phyloP scores from a whole-genome alignment of 225 moss, liverwort and hornwort species.

The Pleurozium schreberi region DNA sequence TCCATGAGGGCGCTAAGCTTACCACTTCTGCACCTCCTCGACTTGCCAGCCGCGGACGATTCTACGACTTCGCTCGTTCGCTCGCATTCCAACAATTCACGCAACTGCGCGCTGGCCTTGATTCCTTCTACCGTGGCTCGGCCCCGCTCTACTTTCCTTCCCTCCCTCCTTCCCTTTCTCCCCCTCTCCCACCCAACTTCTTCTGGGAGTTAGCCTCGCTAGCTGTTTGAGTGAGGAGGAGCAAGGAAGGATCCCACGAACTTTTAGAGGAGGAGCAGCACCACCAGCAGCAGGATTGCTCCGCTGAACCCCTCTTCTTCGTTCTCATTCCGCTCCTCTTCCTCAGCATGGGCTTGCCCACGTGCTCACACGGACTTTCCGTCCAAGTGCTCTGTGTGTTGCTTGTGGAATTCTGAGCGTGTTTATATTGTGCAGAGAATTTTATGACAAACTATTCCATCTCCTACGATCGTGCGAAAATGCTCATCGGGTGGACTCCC shows the following conservation, averaged over 20 bases:
- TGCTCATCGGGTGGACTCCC: constrained; percentile 31
- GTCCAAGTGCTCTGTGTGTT: not conserved
- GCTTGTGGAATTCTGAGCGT: not conserved
- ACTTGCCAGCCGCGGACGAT: no score
- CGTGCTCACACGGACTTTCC: not conserved
- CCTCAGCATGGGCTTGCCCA: not conserved
- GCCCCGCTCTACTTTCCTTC: not conserved
- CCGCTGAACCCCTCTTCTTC: not conserved
- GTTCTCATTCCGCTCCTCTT: no score
- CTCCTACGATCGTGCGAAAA: constrained; percentile 27
- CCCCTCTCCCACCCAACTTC: not conserved
- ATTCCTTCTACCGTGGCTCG: not conserved
- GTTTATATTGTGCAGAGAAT: constrained; percentile 26
- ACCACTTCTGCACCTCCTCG: no score
- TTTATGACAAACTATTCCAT: constrained; percentile 49
- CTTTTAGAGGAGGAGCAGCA: not conserved
- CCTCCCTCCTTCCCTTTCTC: no score
- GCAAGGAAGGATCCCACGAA: not conserved
- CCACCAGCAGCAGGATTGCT: not conserved
- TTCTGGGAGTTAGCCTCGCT: not conserved
- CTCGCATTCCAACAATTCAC: not conserved
- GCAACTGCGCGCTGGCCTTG: not conserved
- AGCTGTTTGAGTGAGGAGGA: not conserved
- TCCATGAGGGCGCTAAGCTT: not conserved
- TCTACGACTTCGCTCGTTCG: not conserved